Percentiles rank a stretch among this genome's conserved stretches.
phyloP scores from a whole-genome alignment of 805 yeast genomes.

The Candida stauntonica region DNA sequence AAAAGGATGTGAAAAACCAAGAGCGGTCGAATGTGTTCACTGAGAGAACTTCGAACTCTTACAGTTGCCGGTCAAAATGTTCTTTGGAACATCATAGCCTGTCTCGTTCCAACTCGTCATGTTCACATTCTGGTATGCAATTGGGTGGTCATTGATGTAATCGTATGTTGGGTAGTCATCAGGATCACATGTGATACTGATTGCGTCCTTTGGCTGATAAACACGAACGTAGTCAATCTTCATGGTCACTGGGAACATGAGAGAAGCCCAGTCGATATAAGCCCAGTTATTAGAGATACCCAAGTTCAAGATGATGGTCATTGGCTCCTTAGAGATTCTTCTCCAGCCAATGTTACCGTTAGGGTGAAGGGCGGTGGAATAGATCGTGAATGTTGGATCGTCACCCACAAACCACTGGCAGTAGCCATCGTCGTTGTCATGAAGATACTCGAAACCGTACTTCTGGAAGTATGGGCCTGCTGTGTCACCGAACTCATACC shows the following conservation, averaged over 20 bases:
- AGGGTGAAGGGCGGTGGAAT: constrained; percentile 75
- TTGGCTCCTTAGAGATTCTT: constrained; percentile 81
- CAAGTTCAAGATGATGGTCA: constrained; percentile 82
- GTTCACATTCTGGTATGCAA: constrained; percentile 68
- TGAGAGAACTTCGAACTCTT: constrained; percentile 28
- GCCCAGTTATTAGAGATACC: constrained; percentile 94
- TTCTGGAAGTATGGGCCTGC: constrained; percentile 56
- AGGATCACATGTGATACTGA: constrained; percentile 81
- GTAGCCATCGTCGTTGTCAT: constrained; percentile 69
- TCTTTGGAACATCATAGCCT: constrained; percentile 68
- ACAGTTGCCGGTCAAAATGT: constrained; percentile 51
- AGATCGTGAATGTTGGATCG: constrained; percentile 67
- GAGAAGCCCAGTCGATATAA: constrained; percentile 82
- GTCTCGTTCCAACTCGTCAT: constrained; percentile 70
- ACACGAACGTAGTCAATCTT: constrained; percentile 81
- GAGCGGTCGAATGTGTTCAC: neutral
- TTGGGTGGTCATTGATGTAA: constrained; percentile 66
- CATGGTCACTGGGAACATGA: constrained; percentile 75
- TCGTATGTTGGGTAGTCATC: constrained; percentile 77
- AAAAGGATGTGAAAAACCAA: neutral
- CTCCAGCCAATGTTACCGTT: constrained; percentile 90
- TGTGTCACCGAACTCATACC: constrained; percentile 69
- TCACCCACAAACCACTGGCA: constrained; percentile 85
- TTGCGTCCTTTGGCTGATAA: constrained; percentile 74
- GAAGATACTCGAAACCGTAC: constrained; percentile 73